Base-by-base conservation (phyloP, 1,139 yeast genomes). In the Yamadazyma mexicana region DNA sequence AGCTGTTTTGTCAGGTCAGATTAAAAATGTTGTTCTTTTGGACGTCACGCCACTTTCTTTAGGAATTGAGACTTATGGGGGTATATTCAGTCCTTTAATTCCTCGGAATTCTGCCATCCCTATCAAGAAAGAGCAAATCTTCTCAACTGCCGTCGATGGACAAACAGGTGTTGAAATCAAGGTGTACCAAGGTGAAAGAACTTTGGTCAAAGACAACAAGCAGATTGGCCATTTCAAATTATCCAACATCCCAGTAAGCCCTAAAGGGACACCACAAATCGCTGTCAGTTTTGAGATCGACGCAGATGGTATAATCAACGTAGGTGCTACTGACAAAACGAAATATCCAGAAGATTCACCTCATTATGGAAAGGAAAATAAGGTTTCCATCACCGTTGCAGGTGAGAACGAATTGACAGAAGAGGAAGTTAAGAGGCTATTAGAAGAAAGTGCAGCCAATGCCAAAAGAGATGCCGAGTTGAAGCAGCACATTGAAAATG, bases 141-240 rank as follows among this genome's bases (percentile, higher is more conserved):
- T 91, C 86, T 91, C 98, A 38, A 92, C 98, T 59, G 98, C 98
- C 52, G 95, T 96, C 55, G 91, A 95, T 61, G 98, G 98, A 64
- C 98, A 92, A 78, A 91, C 98, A 45, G 88, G 96, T 54, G 98
- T 92, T 54, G 98, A 91, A 75, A 91, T 92, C 69, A 85, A 97
- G 75, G 98, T 92, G 43, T 92, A 87, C 96, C 98, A 92, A 79
- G 98, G 98, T 78, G 98, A 92, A 79, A 87, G 98, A 80, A 98
- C 92, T 73, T 83, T 92, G 61, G 96, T 94, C 60, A 86, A 96
- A 75, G 98, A 92, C 79, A 92, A 92, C 85, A 92, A 92, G 77
- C 80, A 91, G 69, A 91, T 92, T 68, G 98, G 98, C 70, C 91
- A 92, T 86, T 89, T 91, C 72, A 87, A 95, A 49, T 80, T 91